phyloP scores from a whole-genome alignment of 202 grass and related monocot genomes.

The Schoenoplectus triqueter region DNA sequence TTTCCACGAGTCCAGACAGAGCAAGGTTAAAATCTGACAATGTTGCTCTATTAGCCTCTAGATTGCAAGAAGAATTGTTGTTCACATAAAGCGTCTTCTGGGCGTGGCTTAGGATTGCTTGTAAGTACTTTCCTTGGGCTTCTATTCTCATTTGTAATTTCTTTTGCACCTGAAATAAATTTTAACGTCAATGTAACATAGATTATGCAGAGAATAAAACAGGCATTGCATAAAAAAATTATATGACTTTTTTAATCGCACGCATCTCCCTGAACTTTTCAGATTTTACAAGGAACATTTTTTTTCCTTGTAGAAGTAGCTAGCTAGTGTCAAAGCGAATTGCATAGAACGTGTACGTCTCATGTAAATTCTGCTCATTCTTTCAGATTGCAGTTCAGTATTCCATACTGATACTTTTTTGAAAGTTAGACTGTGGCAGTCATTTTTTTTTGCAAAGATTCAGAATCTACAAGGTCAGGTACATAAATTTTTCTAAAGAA shows the following conservation, averaged over 20 bases:
- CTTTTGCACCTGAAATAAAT: conserved; percentile 72
- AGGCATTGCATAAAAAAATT: background rate
- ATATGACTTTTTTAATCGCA: background rate
- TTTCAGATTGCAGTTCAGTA: background rate
- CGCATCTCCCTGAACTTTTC: background rate
- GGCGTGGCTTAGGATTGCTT: conserved; percentile 72
- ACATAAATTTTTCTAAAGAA: too few species aligned
- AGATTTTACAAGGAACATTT: background rate
- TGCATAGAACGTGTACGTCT: background rate
- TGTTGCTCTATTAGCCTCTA: conserved; percentile 62
- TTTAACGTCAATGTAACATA: background rate
- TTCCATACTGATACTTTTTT: too few species aligned
- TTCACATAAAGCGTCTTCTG: conserved; percentile 55
- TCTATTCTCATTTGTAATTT: conserved; percentile 93
- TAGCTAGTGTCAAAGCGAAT: background rate
- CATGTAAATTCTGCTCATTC: background rate
- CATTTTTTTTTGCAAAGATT: too few species aligned
- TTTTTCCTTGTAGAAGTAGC: background rate
- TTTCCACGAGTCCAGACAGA: conserved; percentile 66
- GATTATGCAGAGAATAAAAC: background rate
- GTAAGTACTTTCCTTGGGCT: conserved; percentile 95
- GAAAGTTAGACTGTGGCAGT: too few species aligned
- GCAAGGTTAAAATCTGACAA: conserved; percentile 71
- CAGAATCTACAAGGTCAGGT: too few species aligned
- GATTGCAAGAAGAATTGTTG: conserved; percentile 37